Evolutionary conservation across 257 asterid species (phyloP), one percentile per base, ranked within the genome.

Genomic region (Nemophila menziesii): DNA sequence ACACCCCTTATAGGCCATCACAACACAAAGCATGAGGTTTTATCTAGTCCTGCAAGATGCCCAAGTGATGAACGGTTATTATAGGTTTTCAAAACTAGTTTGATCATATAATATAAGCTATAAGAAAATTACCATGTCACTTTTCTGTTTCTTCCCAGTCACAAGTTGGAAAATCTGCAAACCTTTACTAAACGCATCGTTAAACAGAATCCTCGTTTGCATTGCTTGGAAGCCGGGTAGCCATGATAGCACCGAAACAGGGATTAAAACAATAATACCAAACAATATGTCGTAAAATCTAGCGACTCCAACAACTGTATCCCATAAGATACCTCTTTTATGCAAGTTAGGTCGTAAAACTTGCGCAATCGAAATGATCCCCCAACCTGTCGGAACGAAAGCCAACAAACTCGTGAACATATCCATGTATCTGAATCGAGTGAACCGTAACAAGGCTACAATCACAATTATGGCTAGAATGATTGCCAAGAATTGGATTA

Each of bases 171-270:
- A 89, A 51, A 89, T 89, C 63, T 86, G 95, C 39, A 89, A 67
- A 39, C 98, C 98, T 62, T 96, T 77, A 55, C 98, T 89, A 57
- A 89, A 89, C 33, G 98, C 98, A 39, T 89, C 87, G 57, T 89
- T 89, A 74, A 89, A 84, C 27, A 89, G 78, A 62, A 89, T 85
- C 86, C 94, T 78, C 15, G 98, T 89, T 77, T 89, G 98, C 98
- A 84, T 89, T 47, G 92, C 77, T 57, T 89, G 98, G 73, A 84
- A 89, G 11, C 96, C 98, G 42, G 98, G 96, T 65, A 84, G 62
- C 98, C 98, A 89, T 42, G 98, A 89, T 23, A 89, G 68, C 46
- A 84, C 70, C 39, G 93, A 95, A 21, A 84, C 74, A 1, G 98
- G 98, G 50, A 46, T 63, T 96, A 89, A 71, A 61, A 89, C 92